Evolutionary conservation across 176 grass and related monocot species (phyloP).

Genomic region (Typha latifolia): DNA sequence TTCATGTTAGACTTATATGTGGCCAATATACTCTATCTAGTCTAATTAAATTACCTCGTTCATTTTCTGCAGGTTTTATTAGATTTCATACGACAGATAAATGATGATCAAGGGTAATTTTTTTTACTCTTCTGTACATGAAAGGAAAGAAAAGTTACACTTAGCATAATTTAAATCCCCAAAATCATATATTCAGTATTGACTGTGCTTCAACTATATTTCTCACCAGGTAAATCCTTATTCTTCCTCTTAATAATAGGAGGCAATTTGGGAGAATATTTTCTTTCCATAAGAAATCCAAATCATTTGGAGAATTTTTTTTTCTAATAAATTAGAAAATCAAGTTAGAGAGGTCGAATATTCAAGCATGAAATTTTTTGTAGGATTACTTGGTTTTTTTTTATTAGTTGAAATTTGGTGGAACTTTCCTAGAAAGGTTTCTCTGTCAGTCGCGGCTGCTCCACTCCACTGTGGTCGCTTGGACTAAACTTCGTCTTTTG

Average conservation of each 20-base stretch:
- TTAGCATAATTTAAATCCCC: neutral
- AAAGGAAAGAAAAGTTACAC: conserved; percentile 2
- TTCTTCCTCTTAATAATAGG: too few species aligned
- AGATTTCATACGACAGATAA: conserved; percentile 92
- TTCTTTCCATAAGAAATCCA: too few species aligned
- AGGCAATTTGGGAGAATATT: too few species aligned
- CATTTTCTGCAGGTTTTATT: conserved; percentile 67
- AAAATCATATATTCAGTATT: too few species aligned
- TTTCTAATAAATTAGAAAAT: neutral
- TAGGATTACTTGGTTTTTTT: neutral
- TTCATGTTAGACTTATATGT: neutral
- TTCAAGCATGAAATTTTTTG: conserved; percentile 4
- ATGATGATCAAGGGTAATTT: conserved; percentile 84
- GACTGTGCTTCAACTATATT: too few species aligned
- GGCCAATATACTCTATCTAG: neutral
- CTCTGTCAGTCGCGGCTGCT: neutral
- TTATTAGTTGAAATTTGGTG: conserved; percentile 26
- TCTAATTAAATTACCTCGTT: conserved; percentile 12
- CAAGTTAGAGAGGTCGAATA: too few species aligned
- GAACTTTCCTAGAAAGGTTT: neutral
- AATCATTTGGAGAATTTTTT: neutral
- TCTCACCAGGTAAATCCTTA: too few species aligned
- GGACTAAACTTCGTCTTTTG: neutral
- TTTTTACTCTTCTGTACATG: conserved; percentile 3
- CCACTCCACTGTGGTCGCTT: neutral